Percentiles rank a stretch among this genome's conserved stretches.
These are phyloP conservation scores for Blastobotrys americana DNA, from an alignment of 805 yeast genomes.

Conservation along the genomic window DNA sequence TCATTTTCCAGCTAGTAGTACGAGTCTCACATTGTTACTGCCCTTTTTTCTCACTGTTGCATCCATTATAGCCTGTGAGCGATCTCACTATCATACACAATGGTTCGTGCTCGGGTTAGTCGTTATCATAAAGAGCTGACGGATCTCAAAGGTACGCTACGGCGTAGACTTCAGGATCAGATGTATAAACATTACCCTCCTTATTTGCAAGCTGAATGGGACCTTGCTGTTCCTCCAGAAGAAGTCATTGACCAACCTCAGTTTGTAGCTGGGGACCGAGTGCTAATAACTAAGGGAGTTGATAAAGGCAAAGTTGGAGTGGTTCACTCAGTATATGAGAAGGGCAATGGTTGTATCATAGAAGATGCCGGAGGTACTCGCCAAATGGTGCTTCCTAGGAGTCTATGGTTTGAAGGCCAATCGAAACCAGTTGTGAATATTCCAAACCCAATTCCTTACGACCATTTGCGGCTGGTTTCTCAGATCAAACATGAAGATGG, in stretches of 20 bases:
- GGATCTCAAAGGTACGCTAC: slow-evolving; percentile 18
- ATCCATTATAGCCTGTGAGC: too few relatives aligned
- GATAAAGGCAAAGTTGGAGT: slow-evolving; percentile 69
- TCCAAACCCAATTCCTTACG: slow-evolving; percentile 55
- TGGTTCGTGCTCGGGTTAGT: too few relatives aligned
- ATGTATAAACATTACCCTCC: slow-evolving; percentile 18
- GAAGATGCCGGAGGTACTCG: slow-evolving; percentile 62
- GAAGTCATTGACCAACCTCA: slow-evolving; percentile 33
- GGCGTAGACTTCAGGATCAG: slow-evolving; percentile 13
- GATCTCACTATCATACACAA: too few relatives aligned
- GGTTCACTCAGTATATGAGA: slow-evolving; percentile 51
- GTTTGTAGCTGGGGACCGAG: slow-evolving; percentile 69
- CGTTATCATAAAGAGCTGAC: slow-evolving; percentile 14
- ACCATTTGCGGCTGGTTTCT: slow-evolving; percentile 68
- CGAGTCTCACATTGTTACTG: too few relatives aligned
- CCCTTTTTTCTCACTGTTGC: too few relatives aligned
- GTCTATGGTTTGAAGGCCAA: slow-evolving; percentile 66
- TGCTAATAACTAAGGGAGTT: slow-evolving; percentile 61
- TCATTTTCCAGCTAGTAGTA: too few relatives aligned
- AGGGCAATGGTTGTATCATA: slow-evolving; percentile 55
- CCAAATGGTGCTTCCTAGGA: slow-evolving; percentile 60
- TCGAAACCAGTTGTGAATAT: slow-evolving; percentile 61
- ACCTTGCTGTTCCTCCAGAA: slow-evolving; percentile 28
- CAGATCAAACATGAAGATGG: slow-evolving; percentile 63
- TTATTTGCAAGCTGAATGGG: slow-evolving; percentile 17